Evolutionary conservation across 192 early-diverging fungal genomes (phyloP).

Genomic region (Coemansia sp.): DNA sequence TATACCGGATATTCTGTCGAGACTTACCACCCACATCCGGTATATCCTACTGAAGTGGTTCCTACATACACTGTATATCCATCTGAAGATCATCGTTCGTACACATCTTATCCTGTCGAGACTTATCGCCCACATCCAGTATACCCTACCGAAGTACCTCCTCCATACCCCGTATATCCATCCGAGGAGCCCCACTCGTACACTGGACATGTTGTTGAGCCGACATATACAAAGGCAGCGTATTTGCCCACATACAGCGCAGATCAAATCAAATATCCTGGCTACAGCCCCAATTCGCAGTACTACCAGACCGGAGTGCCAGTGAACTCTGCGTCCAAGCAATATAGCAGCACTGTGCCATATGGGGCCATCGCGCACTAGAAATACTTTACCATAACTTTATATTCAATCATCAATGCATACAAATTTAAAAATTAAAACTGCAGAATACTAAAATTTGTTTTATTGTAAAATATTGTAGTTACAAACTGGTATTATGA

Average conservation of each 20-base stretch:
- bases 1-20: background rate
- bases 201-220: background rate
- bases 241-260: background rate
- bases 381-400: background rate
- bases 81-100: background rate
- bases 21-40: background rate
- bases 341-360: background rate
- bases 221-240: background rate
- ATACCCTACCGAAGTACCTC: background rate
- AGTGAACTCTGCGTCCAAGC: background rate
- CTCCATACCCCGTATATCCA: background rate
- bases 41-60: background rate
- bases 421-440: background rate
- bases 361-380: background rate
- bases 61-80: background rate
- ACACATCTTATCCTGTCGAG: background rate
- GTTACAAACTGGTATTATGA: constrained; percentile 6
- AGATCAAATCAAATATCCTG: background rate
- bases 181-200: background rate
- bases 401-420: background rate
- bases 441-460: background rate
- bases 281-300: background rate
- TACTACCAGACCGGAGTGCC: background rate
- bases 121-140: background rate
- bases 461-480: background rate